Conservation (phyloP, 805 yeast genomes). For the Lachancea waltii region DNA sequence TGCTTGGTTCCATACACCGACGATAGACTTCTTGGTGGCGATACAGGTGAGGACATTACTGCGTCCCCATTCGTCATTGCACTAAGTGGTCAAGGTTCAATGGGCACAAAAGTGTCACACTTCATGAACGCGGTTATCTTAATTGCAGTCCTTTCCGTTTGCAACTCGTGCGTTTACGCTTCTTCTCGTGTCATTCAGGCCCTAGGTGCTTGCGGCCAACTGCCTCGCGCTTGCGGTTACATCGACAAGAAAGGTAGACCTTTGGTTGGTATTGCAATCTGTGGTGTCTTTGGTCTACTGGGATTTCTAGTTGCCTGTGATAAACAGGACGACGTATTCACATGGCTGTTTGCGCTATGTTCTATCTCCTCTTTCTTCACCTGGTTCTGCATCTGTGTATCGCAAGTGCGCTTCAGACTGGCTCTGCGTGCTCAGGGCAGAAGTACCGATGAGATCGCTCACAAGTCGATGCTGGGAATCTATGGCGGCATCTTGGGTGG, state of each 20-base stretch:
- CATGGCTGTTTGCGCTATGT: slow-evolving; percentile 71
- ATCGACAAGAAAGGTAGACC: slow-evolving; percentile 53
- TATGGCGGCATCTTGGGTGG: slow-evolving; percentile 53
- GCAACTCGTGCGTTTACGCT: slow-evolving; percentile 55
- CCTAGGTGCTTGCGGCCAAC: slow-evolving; percentile 45
- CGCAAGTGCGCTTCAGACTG: slow-evolving; percentile 62
- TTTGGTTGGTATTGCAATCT: slow-evolving; percentile 38
- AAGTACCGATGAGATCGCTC: slow-evolving; percentile 49
- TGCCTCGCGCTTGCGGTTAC: slow-evolving; percentile 42
- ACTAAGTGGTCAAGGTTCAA: slow-evolving; percentile 38
- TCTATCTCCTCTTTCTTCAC: slow-evolving; percentile 73
- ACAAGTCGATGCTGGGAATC: slow-evolving; percentile 52
- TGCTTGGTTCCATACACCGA: slow-evolving; percentile 67
- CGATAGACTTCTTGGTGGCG: slow-evolving; percentile 35
- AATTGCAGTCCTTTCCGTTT: slow-evolving; percentile 53
- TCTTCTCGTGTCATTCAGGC: slow-evolving; percentile 52
- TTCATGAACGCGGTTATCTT: slow-evolving; percentile 56
- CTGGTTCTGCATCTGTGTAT: slow-evolving; percentile 68
- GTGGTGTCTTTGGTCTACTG: slow-evolving; percentile 45
- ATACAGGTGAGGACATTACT: slow-evolving; percentile 40
- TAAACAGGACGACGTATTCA: slow-evolving; percentile 51
- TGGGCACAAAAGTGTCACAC: slow-evolving; percentile 48
- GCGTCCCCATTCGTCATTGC: slow-evolving; percentile 49
- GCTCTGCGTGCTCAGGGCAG: slow-evolving; percentile 51
- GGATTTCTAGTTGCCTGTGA: slow-evolving; percentile 59